These are phyloP conservation scores for Citrus australasica DNA, from an alignment of 345 rosid species.

Conservation along the genomic window DNA sequence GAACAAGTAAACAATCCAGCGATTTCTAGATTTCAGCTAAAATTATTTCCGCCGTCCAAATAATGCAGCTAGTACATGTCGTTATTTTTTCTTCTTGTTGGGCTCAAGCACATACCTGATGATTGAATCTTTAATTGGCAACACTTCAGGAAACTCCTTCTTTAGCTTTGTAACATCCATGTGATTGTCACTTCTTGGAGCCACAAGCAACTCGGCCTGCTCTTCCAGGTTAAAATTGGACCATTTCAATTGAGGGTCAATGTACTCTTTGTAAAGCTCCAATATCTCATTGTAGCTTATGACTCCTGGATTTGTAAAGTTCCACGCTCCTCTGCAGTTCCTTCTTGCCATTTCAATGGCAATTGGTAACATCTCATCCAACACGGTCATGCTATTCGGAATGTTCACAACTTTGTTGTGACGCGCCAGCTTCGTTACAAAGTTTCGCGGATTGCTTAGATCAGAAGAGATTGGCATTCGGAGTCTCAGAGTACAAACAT, in stretches of 20 bases:
- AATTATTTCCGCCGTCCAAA: background rate
- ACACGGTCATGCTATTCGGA: slow-evolving; percentile 61
- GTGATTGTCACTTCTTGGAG: slow-evolving; percentile 59
- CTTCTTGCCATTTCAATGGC: slow-evolving; percentile 62
- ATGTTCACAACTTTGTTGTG: slow-evolving; percentile 57
- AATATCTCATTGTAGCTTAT: slow-evolving; percentile 56
- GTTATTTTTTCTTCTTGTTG: slow-evolving; percentile 29
- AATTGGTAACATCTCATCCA: slow-evolving; percentile 57
- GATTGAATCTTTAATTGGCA: slow-evolving; percentile 51
- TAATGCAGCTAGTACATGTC: background rate
- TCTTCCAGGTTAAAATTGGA: slow-evolving; percentile 50
- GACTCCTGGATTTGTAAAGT: slow-evolving; percentile 64
- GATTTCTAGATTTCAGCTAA: background rate
- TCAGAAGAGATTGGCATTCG: slow-evolving; percentile 64
- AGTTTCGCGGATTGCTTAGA: slow-evolving; percentile 51
- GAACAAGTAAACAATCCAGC: background rate
- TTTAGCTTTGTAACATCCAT: slow-evolving; percentile 52
- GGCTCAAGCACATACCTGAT: slow-evolving; percentile 46
- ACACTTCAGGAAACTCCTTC: slow-evolving; percentile 50
- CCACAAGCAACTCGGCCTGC: slow-evolving; percentile 52
- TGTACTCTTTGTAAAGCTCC: slow-evolving; percentile 45
- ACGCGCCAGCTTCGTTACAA: slow-evolving; percentile 43
- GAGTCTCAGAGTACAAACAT: slow-evolving; percentile 54
- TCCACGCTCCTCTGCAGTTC: slow-evolving; percentile 53
- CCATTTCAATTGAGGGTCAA: slow-evolving; percentile 46